These are phyloP conservation scores for Cladobotryum protrusum DNA, from an alignment of 2,329 filamentous ascomycete species.

Conservation along the genomic window DNA sequence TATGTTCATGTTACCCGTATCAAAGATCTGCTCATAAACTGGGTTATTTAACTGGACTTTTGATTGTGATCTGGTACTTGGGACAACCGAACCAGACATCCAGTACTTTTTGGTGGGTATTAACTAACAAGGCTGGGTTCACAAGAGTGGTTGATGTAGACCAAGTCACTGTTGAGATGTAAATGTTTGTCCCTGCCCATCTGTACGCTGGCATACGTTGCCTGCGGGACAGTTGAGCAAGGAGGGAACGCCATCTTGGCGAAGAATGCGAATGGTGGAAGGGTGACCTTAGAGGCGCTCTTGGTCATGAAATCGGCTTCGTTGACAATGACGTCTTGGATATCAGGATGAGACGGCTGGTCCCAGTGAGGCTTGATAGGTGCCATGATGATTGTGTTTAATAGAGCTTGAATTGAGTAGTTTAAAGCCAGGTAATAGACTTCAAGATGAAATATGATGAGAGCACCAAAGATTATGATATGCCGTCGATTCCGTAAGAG, in stretches of 20 bases:
- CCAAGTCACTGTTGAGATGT: constrained; percentile 58
- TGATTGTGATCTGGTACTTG: neutral
- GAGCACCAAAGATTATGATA: neutral
- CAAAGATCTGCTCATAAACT: constrained; percentile 45
- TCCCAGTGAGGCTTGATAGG: constrained; percentile 53
- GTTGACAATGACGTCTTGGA: constrained; percentile 52
- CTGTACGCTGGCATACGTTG: constrained; percentile 61
- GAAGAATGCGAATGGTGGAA: constrained; percentile 58
- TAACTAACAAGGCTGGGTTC: constrained; percentile 56
- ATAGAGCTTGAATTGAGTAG: too few relatives aligned
- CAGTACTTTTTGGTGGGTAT: neutral
- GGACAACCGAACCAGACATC: too few relatives aligned
- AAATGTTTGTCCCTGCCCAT: constrained; percentile 50
- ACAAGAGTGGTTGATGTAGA: constrained; percentile 65
- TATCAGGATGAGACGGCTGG: constrained; percentile 53
- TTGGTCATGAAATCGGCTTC: constrained; percentile 52
- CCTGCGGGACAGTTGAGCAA: constrained; percentile 46
- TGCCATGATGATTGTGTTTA: constrained; percentile 34
- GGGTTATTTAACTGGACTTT: neutral
- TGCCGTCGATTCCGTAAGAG: too few relatives aligned
- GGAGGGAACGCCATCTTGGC: constrained; percentile 62
- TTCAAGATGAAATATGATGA: neutral
- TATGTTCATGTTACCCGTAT: constrained; percentile 50
- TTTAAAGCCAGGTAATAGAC: too few relatives aligned
- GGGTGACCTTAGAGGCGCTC: constrained; percentile 47